Percentiles rank a stretch among this genome's conserved stretches.
Conservation (phyloP, 1,284 basidiomycete species). For the Xanthoconium separans region DNA sequence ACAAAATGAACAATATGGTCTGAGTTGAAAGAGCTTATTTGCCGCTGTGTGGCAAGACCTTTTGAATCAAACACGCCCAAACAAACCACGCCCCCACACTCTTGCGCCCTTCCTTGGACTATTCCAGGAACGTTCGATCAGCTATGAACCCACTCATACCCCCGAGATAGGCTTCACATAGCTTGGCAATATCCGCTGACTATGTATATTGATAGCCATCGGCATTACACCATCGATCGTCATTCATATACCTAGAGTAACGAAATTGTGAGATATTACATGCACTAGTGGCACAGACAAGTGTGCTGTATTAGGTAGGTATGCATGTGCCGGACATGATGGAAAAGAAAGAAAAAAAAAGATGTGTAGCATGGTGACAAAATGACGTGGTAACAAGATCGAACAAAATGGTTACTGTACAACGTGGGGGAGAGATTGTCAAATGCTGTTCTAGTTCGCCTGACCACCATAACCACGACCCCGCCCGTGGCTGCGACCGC, state of each 20-base stretch:
- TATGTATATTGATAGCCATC: conserved; percentile 1
- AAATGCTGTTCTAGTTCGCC: conserved; percentile 10
- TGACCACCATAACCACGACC: conserved; percentile 23
- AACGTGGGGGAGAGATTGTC: conserved; percentile 16
- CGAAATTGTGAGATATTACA: conserved; percentile 15
- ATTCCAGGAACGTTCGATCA: background rate
- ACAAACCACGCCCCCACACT: conserved; percentile 19
- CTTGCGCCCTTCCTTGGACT: background rate
- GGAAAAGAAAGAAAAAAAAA: background rate
- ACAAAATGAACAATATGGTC: conserved; percentile 14
- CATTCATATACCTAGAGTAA: conserved; percentile 11
- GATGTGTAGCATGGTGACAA: conserved; percentile 19
- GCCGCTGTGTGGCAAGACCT: conserved; percentile 28
- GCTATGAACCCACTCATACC: conserved; percentile 8
- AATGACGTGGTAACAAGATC: conserved; percentile 22
- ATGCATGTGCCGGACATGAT: conserved; percentile 26
- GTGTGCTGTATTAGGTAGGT: conserved; percentile 20
- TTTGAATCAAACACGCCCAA: conserved; percentile 29
- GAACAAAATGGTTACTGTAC: conserved; percentile 14
- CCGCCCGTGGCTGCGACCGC: conserved; percentile 23
- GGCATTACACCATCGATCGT: conserved; percentile 22
- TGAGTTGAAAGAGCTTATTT: conserved; percentile 25
- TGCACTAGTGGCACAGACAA: conserved; percentile 8
- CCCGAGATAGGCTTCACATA: conserved; percentile 14
- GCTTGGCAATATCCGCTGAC: background rate